Evolutionary conservation across 2,329 filamentous ascomycete genomes (phyloP).

Genomic region (Catunica adiposa): DNA sequence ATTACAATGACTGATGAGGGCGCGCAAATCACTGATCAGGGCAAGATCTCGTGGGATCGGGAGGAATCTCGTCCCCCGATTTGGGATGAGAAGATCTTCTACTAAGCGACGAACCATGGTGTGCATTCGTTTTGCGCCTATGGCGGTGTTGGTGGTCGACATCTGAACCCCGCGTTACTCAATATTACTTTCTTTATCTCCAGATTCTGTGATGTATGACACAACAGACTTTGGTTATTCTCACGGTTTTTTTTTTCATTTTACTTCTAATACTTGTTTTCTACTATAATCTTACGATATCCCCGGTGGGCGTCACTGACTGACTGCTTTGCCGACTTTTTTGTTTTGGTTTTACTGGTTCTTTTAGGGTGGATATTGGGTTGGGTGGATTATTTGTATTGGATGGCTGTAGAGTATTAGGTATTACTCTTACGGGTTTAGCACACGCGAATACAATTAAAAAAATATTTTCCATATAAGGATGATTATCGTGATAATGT

Average conservation of each 20-base stretch:
- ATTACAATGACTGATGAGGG: constrained; percentile 71
- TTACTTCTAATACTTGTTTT: background rate
- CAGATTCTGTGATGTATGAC: background rate
- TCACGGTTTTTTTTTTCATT: background rate
- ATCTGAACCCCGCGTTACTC: background rate
- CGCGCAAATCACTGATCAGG: constrained; percentile 51
- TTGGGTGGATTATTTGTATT: background rate
- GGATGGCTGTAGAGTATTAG: no score
- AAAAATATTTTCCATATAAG: no score
- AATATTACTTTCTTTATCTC: constrained; percentile 4
- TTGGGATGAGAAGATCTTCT: constrained; percentile 29
- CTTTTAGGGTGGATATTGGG: background rate
- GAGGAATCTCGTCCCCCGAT: constrained; percentile 28
- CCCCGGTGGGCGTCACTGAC: background rate
- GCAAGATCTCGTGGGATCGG: constrained; percentile 27
- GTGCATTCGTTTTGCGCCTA: no score
- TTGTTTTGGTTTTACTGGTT: constrained; percentile 2
- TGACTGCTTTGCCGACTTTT: background rate
- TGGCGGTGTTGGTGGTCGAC: background rate
- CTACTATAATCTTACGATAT: constrained; percentile 7
- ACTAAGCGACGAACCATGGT: constrained; percentile 19
- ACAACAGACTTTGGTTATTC: background rate
- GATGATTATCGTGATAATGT: no score
- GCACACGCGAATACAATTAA: no score
- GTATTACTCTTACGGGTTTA: no score